Evolutionary conservation across 2,329 filamentous ascomycete genomes (phyloP).

Genomic region (Talaromyces sp.): DNA sequence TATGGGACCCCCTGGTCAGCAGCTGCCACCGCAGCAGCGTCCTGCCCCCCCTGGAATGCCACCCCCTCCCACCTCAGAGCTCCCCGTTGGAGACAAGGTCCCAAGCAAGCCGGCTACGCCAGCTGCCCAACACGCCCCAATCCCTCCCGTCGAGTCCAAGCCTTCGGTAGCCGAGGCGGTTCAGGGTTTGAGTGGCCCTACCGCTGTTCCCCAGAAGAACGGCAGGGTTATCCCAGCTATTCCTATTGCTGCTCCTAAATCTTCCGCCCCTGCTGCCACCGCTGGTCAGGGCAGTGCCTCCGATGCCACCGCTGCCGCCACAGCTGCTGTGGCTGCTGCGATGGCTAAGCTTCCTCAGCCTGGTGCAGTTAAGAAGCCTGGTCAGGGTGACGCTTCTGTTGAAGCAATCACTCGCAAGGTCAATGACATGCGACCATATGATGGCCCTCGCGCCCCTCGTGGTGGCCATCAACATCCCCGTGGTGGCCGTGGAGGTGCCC

Average conservation of each 20-base stretch:
- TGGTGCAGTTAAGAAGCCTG: slow-evolving; percentile 36
- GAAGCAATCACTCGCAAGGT: slow-evolving; percentile 50
- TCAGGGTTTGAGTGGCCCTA: slow-evolving; percentile 30
- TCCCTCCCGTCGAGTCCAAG: slow-evolving; percentile 43
- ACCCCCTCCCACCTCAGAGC: slow-evolving; percentile 45
- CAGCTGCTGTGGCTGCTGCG: slow-evolving; percentile 53
- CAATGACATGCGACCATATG: slow-evolving; percentile 49
- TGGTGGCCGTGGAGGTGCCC: slow-evolving; percentile 51
- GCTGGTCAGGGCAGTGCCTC: slow-evolving; percentile 35
- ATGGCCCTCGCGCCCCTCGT: slow-evolving; percentile 39
- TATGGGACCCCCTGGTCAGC: slow-evolving; percentile 58
- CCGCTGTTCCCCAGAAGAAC: slow-evolving; percentile 39
- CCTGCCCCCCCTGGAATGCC: slow-evolving; percentile 33
- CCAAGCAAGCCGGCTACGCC: slow-evolving; percentile 41
- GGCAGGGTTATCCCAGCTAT: slow-evolving; percentile 51
- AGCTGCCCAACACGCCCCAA: slow-evolving; percentile 36
- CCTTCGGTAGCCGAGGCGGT: slow-evolving; percentile 41
- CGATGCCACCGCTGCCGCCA: slow-evolving; percentile 53
- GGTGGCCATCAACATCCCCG: slow-evolving; percentile 45
- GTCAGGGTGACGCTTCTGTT: slow-evolving; percentile 37
- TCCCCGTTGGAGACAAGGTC: slow-evolving; percentile 44
- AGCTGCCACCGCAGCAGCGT: slow-evolving; percentile 41
- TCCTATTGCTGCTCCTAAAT: slow-evolving; percentile 43
- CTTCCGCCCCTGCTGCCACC: slow-evolving; percentile 26
- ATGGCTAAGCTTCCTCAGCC: slow-evolving; percentile 54